A percentile compares a stretch with the other conserved stretches of the same genome.
These are phyloP conservation scores for Scenedesmus sp. DNA, from an alignment of 163 green algal species.

Conservation along the genomic window DNA sequence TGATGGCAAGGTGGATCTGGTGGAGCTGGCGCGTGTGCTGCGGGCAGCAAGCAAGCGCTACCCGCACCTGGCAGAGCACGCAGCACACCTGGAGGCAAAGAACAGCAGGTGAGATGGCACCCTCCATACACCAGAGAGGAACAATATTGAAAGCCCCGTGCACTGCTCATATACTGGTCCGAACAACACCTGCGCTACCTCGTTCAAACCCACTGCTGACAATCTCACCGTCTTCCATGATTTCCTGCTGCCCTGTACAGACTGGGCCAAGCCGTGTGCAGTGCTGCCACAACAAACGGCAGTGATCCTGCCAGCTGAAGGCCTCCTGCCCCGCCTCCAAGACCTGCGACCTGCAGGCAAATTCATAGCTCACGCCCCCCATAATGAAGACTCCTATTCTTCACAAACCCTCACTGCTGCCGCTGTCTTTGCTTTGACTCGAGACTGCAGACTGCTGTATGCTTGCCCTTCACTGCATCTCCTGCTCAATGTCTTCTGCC, in stretches of 20 bases:
- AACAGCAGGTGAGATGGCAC: constrained; percentile 16
- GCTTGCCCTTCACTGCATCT: too few relatives aligned
- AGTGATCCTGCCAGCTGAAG: constrained; percentile 35
- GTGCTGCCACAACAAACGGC: background rate
- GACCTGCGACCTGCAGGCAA: constrained; percentile 49
- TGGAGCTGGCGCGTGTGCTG: constrained; percentile 76
- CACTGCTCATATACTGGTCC: too few relatives aligned
- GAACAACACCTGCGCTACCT: too few relatives aligned
- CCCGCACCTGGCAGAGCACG: constrained; percentile 84
- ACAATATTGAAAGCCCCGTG: too few relatives aligned
- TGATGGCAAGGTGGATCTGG: constrained; percentile 72
- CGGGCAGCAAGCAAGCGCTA: constrained; percentile 64
- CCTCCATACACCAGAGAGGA: too few relatives aligned
- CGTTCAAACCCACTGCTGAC: too few relatives aligned
- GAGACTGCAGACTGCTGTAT: too few relatives aligned
- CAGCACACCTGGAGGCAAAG: constrained; percentile 75
- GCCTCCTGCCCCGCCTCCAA: constrained; percentile 62
- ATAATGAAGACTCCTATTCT: too few relatives aligned
- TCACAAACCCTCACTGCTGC: too few relatives aligned
- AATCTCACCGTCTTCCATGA: too few relatives aligned
- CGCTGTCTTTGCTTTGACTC: too few relatives aligned
- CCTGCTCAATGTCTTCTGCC: background rate
- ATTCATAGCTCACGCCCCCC: background rate
- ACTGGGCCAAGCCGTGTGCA: constrained; percentile 48
- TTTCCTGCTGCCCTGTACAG: constrained; percentile 9